Percentiles rank a stretch among this genome's conserved stretches.
Conservation (phyloP, 768 basidiomycete genomes). For the Pleurotus ostreatus region DNA sequence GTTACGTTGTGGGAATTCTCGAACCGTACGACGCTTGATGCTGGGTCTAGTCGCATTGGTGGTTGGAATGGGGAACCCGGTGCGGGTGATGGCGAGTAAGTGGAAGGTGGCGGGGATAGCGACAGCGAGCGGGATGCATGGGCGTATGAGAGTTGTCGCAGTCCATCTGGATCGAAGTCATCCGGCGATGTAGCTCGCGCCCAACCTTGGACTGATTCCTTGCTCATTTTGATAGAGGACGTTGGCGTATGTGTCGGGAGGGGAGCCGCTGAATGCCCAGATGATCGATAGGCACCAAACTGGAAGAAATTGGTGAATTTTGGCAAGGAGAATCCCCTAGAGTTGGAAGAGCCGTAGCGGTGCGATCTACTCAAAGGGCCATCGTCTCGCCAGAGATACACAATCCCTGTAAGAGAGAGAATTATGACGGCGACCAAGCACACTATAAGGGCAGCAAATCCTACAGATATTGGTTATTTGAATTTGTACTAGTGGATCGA, state of each 20-base stretch:
- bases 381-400: conserved; percentile 3
- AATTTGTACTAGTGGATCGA: not conserved
- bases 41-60: not conserved
- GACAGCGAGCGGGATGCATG: not conserved
- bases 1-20: conserved; percentile 2
- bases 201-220: conserved; percentile 2
- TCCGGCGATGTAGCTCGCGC: not conserved
- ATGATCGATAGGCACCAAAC: not conserved
- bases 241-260: not conserved
- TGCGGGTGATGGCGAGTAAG: not conserved
- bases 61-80: not conserved
- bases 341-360: not conserved
- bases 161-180: not conserved
- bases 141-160: conserved; percentile 4
- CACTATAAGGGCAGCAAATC: conserved; percentile 2
- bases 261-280: not conserved
- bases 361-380: not conserved
- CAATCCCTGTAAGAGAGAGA: not conserved
- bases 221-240: not conserved
- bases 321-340: not conserved
- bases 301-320: not conserved
- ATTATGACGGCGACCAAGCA: conserved; percentile 4
- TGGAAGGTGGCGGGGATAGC: not conserved
- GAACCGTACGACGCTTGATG: conserved; percentile 2
- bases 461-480: not conserved